Conservation (phyloP, 768 basidiomycete genomes). For the Termitomyces sp. region DNA sequence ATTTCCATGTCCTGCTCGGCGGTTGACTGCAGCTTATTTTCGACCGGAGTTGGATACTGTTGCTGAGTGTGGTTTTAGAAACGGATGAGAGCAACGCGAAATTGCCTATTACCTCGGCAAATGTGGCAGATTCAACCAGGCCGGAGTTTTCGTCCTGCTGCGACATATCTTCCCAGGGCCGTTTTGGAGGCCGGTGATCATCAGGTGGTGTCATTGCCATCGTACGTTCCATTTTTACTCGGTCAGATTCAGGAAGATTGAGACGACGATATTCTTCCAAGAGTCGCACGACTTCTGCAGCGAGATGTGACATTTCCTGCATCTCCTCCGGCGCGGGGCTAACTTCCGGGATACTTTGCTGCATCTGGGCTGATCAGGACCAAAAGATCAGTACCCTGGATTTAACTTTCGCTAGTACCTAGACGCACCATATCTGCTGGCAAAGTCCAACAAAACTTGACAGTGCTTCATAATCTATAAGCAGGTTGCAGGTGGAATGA, state of each 20-base stretch:
- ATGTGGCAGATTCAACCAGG: conserved; percentile 18
- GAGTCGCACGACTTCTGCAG: conserved; percentile 60
- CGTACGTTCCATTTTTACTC: conserved; percentile 23
- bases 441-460: conserved; percentile 54
- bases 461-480: conserved; percentile 61
- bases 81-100: not conserved
- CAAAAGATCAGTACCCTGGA: conserved; percentile 3
- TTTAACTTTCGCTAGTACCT: not conserved
- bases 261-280: conserved; percentile 54
- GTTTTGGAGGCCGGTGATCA: conserved; percentile 61
- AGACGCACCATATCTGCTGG: conserved; percentile 57
- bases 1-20: conserved; percentile 85
- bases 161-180: conserved; percentile 75
- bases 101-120: conserved; percentile 25
- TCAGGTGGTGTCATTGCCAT: conserved; percentile 31
- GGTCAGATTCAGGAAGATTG: conserved; percentile 30
- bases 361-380: conserved; percentile 33
- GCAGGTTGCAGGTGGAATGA: conserved; percentile 5
- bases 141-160: conserved; percentile 37
- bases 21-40: conserved; percentile 43
- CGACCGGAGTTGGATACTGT: conserved; percentile 24
- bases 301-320: conserved; percentile 64
- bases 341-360: conserved; percentile 37
- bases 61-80: conserved; percentile 6
- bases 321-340: conserved; percentile 55